These are phyloP conservation scores for Epichloe coenophiala DNA, from an alignment of 2,329 filamentous ascomycete species.

Conservation along the genomic window DNA sequence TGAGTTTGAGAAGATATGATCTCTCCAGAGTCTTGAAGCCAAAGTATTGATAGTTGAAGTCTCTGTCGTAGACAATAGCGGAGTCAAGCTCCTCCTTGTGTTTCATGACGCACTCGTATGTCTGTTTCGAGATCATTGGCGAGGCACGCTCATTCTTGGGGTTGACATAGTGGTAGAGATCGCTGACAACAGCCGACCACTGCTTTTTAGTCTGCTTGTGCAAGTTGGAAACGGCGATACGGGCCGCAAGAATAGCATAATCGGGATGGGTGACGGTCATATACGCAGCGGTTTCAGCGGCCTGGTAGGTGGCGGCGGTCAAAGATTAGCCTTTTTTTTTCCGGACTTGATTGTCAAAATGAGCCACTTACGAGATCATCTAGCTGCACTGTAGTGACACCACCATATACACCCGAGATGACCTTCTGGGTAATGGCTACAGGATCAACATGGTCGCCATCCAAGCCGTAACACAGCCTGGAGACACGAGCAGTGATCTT, in stretches of 20 bases:
- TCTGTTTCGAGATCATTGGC: slow-evolving; percentile 89
- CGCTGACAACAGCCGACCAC: slow-evolving; percentile 87
- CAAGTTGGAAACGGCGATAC: slow-evolving; percentile 97
- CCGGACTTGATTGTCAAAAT: not conserved
- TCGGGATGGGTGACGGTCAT: slow-evolving; percentile 99
- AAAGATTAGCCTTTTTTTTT: not conserved
- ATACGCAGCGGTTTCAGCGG: slow-evolving; percentile 96
- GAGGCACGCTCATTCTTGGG: slow-evolving; percentile 73
- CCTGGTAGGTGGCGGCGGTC: slow-evolving; percentile 35
- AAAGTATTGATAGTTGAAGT: slow-evolving; percentile 99
- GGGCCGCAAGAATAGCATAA: slow-evolving; percentile 94
- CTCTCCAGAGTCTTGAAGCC: slow-evolving; percentile 98
- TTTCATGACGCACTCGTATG: slow-evolving; percentile 86
- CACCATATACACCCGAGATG: slow-evolving; percentile 97
- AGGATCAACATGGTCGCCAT: slow-evolving; percentile 87
- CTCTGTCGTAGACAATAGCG: slow-evolving; percentile 95
- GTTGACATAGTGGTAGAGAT: slow-evolving; percentile 93
- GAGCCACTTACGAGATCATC: slow-evolving; percentile 76
- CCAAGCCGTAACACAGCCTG: slow-evolving; percentile 91
- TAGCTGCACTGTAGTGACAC: slow-evolving; percentile 89
- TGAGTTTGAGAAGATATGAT: slow-evolving; percentile 89
- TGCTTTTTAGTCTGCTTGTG: slow-evolving; percentile 99
- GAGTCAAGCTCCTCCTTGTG: slow-evolving; percentile 97
- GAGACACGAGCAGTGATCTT: slow-evolving; percentile 99
- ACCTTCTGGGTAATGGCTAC: slow-evolving; percentile 98